Base-by-base conservation (phyloP, 225 moss, liverwort and hornwort genomes). In the Polytrichum commune region DNA sequence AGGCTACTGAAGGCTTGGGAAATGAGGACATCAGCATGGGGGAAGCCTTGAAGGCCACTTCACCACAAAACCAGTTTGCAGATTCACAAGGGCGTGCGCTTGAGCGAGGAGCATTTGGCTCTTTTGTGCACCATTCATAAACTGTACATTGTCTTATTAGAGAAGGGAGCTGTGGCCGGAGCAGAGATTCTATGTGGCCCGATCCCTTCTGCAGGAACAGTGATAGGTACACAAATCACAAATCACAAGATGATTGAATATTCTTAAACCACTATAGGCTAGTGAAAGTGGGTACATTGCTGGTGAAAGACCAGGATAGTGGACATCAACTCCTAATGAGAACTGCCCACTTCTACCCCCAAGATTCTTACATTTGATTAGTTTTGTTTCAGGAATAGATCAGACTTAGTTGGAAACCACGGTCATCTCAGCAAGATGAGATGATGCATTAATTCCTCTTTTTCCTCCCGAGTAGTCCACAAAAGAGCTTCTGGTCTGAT, bases 101-200 rank as follows among this genome's bases (percentile, higher is more conserved):
- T 57, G 80, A 90, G 72, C 79, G 73, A 20, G 90, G 89, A 71
- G 85, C 88, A 19, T 90, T 87, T 60, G 87, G 89, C 32, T 90
- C 91, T 13, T 90, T 81, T 77, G 54, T 71, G 2, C 13, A 5
- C 5, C 61, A 75, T 5, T 64, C 26, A 64, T 19, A 19, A 7
- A 53, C 8, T 30, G 24, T 2, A 6, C 30, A 30, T 20, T 68
- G 27, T 9, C 26, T 23, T 29, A 6, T 23, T 19, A 30, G 24
- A 22, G 67, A 67, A 7, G 22, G 67, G 54, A 53, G 46, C 67
- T 46, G 67, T 67, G 46, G 67, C 67, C 54, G 24, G 8, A 26
- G 8, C 38, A 46, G 22, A 6, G 9, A 67, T 67, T 25, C 77
- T 69, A 64, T 64, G 78, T 72, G 64, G 61, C 65, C 78, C 55